Conservation (phyloP, 1,284 basidiomycete genomes). For the Ganoderma multipileum region DNA sequence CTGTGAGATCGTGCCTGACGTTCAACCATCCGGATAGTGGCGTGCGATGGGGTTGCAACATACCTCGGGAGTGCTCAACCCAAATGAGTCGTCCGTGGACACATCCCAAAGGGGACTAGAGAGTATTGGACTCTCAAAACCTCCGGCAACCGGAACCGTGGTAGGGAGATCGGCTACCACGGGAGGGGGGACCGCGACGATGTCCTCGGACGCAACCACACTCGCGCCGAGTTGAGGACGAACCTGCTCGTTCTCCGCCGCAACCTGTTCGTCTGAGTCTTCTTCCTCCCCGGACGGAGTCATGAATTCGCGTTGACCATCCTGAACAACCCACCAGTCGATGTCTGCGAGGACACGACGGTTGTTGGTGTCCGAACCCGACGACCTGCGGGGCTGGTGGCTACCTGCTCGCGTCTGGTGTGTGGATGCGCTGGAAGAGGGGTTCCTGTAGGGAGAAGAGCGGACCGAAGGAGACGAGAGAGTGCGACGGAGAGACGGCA, state of each 20-base stretch:
- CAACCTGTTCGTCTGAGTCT: slow-evolving; percentile 27
- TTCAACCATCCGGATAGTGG: slow-evolving; percentile 26
- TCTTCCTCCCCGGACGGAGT: slow-evolving; percentile 35
- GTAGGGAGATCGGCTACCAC: slow-evolving; percentile 18
- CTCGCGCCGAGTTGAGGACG: slow-evolving; percentile 16
- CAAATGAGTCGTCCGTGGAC: slow-evolving; percentile 27
- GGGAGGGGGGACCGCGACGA: slow-evolving; percentile 23
- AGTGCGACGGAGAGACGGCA: slow-evolving; percentile 82
- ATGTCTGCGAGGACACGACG: slow-evolving; percentile 82
- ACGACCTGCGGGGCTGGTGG: slow-evolving; percentile 61
- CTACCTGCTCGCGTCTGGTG: slow-evolving; percentile 45
- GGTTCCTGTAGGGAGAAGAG: slow-evolving; percentile 60
- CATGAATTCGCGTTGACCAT: slow-evolving; percentile 63
- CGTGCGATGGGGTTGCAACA: slow-evolving; percentile 25
- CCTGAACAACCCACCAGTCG: slow-evolving; percentile 82
- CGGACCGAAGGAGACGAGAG: slow-evolving; percentile 69
- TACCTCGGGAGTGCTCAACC: slow-evolving; percentile 32
- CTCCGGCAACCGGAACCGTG: slow-evolving; percentile 17
- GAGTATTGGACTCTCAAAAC: slow-evolving; percentile 22
- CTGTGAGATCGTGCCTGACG: slow-evolving; percentile 27
- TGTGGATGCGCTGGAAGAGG: slow-evolving; percentile 44
- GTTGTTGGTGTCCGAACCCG: slow-evolving; percentile 64
- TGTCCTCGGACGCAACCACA: slow-evolving; percentile 23
- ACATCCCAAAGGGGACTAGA: slow-evolving; percentile 31
- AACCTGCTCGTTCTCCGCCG: slow-evolving; percentile 31